Conservation (phyloP, 2,329 filamentous ascomycete species). For the Botrytis medusae region DNA sequence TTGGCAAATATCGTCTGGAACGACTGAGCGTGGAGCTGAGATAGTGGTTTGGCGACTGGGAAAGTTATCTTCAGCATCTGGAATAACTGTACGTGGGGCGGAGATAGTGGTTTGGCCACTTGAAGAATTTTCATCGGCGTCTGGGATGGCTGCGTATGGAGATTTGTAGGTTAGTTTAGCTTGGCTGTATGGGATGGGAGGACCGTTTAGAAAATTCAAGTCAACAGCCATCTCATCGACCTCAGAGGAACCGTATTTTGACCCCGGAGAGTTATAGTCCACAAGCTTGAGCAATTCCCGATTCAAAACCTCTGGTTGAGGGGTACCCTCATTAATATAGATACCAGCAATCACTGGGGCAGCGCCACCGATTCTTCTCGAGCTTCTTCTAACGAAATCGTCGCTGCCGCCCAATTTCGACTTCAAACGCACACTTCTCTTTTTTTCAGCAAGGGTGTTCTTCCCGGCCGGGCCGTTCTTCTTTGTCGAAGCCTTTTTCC, state of each 20-base stretch:
- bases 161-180: neutral
- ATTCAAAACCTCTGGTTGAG: no score
- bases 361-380: neutral
- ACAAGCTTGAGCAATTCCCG: neutral
- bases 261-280: neutral
- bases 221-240: neutral
- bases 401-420: neutral
- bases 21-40: no score
- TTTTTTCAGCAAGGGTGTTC: neutral
- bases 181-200: neutral
- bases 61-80: neutral
- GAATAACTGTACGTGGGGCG: neutral
- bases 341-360: neutral
- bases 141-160: neutral
- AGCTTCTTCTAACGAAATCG: neutral
- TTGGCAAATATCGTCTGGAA: no score
- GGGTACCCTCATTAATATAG: neutral
- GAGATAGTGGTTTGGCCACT: neutral
- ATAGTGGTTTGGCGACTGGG: neutral
- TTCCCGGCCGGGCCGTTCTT: neutral
- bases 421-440: neutral
- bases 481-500: neutral
- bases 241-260: neutral
- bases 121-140: accelerated
- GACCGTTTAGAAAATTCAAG: neutral